Percentiles rank a stretch among this genome's conserved stretches.
These are phyloP conservation scores for Tribonema minus DNA, from an alignment of 108 stramenopile genomes.

Conservation along the genomic window DNA sequence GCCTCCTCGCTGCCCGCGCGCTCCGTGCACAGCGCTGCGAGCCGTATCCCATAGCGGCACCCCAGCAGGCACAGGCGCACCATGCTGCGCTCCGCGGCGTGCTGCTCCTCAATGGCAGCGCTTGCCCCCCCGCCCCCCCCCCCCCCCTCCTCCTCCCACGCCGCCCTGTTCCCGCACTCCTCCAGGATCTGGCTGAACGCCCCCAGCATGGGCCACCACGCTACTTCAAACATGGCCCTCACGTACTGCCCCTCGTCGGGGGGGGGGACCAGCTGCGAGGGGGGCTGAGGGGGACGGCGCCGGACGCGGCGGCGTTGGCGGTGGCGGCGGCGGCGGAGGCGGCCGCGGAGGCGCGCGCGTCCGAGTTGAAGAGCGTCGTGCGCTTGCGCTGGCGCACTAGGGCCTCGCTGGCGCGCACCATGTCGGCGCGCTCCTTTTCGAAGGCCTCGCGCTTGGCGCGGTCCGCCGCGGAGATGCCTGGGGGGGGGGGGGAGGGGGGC, in stretches of 20 bases:
- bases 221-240: constrained; percentile 93
- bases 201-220: constrained; percentile 91
- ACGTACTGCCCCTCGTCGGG: constrained; percentile 60
- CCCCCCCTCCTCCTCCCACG: constrained; percentile 47
- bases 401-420: constrained; percentile 80
- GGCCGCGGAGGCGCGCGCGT: constrained; percentile 23
- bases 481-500: too few relatives aligned
- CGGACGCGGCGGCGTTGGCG: too few relatives aligned
- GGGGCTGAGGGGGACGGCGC: not conserved
- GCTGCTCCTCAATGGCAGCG: constrained; percentile 75
- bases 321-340: too few relatives aligned
- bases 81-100: constrained; percentile 73
- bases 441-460: constrained; percentile 69
- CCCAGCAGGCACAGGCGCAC: constrained; percentile 76
- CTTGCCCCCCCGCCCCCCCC: not conserved
- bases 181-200: constrained; percentile 74
- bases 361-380: too few relatives aligned
- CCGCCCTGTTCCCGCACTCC: constrained; percentile 35
- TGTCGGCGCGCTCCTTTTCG: constrained; percentile 86
- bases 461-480: constrained; percentile 37
- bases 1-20: not conserved
- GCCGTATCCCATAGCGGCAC: constrained; percentile 28
- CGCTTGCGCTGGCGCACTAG: constrained; percentile 67
- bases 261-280: not conserved
- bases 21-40: constrained; percentile 13